Conservation (phyloP, 2,329 filamentous ascomycete species). For the Xylariales sp. region DNA sequence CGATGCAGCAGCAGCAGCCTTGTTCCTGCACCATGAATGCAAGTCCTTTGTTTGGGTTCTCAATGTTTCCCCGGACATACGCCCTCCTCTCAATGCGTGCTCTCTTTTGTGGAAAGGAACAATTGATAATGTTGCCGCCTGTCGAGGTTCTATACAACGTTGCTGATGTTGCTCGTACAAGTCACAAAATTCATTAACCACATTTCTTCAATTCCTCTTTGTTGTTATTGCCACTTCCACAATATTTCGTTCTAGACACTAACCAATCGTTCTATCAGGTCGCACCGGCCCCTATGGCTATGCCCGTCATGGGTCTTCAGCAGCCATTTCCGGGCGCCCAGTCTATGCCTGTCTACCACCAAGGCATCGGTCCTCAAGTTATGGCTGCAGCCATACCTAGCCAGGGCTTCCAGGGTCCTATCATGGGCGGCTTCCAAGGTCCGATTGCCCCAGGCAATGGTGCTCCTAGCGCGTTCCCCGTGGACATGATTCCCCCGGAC, state of each 20-base stretch:
- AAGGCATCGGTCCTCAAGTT: no score
- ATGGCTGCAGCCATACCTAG: slow-evolving; percentile 3
- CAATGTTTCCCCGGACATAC: no score
- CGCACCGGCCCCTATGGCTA: slow-evolving; percentile 12
- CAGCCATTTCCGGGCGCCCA: not conserved
- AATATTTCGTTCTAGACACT: not conserved
- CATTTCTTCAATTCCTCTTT: no score
- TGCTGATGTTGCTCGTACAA: no score
- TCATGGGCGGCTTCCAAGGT: not conserved
- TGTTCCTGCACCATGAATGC: slow-evolving; percentile 24
- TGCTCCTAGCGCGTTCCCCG: slow-evolving; percentile 5
- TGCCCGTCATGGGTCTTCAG: slow-evolving; percentile 14
- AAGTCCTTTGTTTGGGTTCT: slow-evolving; percentile 28
- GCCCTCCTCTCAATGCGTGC: no score
- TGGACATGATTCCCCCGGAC: slow-evolving; percentile 28
- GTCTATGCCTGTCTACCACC: slow-evolving; percentile 3
- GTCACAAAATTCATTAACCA: no score
- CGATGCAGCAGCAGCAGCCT: slow-evolving; percentile 6
- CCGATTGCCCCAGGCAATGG: slow-evolving; percentile 9
- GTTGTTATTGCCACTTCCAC: no score
- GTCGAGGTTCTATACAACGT: no score
- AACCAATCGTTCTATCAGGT: slow-evolving; percentile 8
- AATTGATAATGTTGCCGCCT: no score
- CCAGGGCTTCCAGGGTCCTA: slow-evolving; percentile 1
- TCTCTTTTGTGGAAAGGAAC: no score